phyloP scores from a whole-genome alignment of 1,284 basidiomycete species.

The Melanopsichium pennsylvanicum region DNA sequence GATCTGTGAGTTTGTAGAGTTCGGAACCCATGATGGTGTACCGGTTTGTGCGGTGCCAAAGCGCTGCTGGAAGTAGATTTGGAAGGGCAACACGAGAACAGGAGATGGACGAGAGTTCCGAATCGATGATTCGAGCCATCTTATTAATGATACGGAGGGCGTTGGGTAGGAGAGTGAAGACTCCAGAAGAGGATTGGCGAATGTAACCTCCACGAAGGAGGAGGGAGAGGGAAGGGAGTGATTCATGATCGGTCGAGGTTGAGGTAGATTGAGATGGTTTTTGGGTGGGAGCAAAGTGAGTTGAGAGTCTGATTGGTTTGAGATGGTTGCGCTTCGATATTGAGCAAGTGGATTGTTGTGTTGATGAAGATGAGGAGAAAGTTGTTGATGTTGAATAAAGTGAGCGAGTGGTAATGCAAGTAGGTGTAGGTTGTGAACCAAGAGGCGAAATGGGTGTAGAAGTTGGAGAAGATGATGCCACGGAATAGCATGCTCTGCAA shows the following conservation, averaged over 20 bases:
- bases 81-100: conserved; percentile 64
- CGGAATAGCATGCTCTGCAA: conserved; percentile 4
- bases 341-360: background rate
- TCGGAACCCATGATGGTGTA: conserved; percentile 62
- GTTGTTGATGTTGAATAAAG: background rate
- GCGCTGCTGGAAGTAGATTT: conserved; percentile 55
- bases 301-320: conserved; percentile 23
- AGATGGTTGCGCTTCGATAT: background rate
- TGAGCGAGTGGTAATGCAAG: too few species aligned
- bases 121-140: conserved; percentile 59
- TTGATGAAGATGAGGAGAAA: background rate
- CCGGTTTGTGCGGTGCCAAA: conserved; percentile 63
- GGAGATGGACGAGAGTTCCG: conserved; percentile 59
- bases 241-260: conserved; percentile 9
- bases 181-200: conserved; percentile 64
- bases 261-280: conserved; percentile 18
- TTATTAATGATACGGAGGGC: conserved; percentile 63
- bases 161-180: conserved; percentile 64
- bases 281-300: conserved; percentile 28
- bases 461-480: background rate
- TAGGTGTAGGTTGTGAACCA: background rate
- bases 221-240: conserved; percentile 38
- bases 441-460: too few species aligned
- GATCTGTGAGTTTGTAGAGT: conserved; percentile 63
- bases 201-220: conserved; percentile 63